Evolutionary conservation across 176 grass and related monocot genomes (phyloP).

Genomic region (Panicum miliaceum): DNA sequence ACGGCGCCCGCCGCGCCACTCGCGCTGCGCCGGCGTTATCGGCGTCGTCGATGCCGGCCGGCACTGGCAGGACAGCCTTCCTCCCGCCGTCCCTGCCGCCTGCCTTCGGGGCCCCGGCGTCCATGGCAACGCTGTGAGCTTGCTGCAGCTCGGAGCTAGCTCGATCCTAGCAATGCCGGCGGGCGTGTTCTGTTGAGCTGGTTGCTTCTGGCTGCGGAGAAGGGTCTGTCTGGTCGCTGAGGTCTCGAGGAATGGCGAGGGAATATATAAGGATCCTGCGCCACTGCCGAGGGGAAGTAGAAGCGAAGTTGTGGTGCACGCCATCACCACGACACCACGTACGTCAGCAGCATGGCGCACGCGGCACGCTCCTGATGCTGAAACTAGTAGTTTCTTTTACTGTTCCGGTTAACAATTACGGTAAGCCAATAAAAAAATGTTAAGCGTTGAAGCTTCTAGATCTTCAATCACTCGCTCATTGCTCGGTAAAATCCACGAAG

Average conservation of each 20-base stretch:
- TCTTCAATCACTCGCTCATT: not conserved
- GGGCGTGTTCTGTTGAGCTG: too few relatives aligned
- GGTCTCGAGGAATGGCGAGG: not conserved
- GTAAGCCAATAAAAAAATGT: not conserved
- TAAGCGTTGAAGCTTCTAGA: not conserved
- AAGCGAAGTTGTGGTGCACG: not conserved
- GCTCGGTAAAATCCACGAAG: not conserved
- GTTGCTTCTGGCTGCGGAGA: not conserved
- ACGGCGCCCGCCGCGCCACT: not conserved
- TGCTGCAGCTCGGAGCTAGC: not conserved
- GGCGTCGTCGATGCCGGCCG: not conserved
- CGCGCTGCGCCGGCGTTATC: not conserved
- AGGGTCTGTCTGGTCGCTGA: not conserved
- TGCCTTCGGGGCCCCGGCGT: not conserved
- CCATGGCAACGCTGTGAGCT: slow-evolving; percentile 15
- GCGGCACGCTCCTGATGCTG: not conserved
- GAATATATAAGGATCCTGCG: not conserved
- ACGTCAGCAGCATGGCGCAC: not conserved
- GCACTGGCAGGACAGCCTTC: not conserved
- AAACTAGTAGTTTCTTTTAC: not conserved
- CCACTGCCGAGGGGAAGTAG: not conserved
- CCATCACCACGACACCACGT: not conserved
- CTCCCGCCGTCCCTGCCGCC: not conserved
- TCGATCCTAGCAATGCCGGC: not conserved
- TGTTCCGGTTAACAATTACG: not conserved